phyloP scores from a whole-genome alignment of 108 stramenopile genomes.

The Epipyxis sp. region DNA sequence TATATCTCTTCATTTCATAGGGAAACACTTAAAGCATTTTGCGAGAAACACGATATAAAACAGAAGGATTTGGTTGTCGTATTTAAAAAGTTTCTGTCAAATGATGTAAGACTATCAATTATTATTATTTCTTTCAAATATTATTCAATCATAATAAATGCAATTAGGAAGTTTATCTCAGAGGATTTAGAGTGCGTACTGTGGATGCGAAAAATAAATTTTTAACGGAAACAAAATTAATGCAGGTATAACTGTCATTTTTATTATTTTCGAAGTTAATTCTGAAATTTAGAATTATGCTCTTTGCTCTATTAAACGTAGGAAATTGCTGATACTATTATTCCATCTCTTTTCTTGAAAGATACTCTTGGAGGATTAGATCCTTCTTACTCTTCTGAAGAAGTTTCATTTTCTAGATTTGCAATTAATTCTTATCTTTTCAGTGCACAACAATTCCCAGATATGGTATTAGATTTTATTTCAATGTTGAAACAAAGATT shows the following conservation, averaged over 20 bases:
- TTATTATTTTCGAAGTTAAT: no score
- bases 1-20: no score
- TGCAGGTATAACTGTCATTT: no score
- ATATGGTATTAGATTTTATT: not conserved
- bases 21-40: not conserved
- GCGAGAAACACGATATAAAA: not conserved
- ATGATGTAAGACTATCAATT: no score
- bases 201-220: not conserved
- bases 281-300: no score
- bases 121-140: no score
- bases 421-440: not conserved
- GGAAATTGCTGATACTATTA: not conserved
- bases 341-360: not conserved
- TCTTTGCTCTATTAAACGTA: no score
- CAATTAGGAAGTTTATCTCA: constrained; percentile 10
- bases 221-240: not conserved
- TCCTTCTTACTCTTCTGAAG: not conserved
- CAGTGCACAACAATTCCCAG: not conserved
- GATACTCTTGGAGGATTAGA: not conserved
- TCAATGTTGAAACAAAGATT: not conserved
- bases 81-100: not conserved
- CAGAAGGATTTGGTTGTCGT: not conserved
- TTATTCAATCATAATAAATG: no score
- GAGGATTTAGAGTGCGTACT: not conserved
- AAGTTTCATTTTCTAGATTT: not conserved